Conservation (phyloP, 2,329 filamentous ascomycete species). For the Fusarium setosum region DNA sequence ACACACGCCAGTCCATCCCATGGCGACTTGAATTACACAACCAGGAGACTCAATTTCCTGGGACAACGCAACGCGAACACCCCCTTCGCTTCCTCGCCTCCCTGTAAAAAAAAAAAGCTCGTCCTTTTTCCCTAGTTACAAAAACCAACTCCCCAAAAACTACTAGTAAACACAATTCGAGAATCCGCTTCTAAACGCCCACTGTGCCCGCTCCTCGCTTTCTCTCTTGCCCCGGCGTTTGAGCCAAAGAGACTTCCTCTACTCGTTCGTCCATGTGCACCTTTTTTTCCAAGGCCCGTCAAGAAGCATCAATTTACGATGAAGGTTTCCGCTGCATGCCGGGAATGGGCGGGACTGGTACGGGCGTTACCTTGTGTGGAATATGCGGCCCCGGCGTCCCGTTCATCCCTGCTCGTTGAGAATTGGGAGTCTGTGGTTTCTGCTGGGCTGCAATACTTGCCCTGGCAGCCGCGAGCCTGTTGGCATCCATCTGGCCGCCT, state of each 20-base stretch:
- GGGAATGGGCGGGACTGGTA: slow-evolving; percentile 56
- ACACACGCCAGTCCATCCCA: slow-evolving; percentile 25
- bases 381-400: slow-evolving; percentile 49
- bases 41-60: slow-evolving; percentile 22
- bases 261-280: slow-evolving; percentile 7
- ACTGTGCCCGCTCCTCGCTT: slow-evolving; percentile 19
- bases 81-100: slow-evolving; percentile 9
- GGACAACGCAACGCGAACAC: slow-evolving; percentile 4
- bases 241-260: not conserved
- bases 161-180: slow-evolving; percentile 34
- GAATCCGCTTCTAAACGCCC: slow-evolving; percentile 44
- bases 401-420: slow-evolving; percentile 46
- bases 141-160: slow-evolving; percentile 34
- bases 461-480: slow-evolving; percentile 48
- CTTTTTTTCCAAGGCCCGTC: slow-evolving; percentile 16
- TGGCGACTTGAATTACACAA: slow-evolving; percentile 35
- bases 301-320: slow-evolving; percentile 18
- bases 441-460: slow-evolving; percentile 50
- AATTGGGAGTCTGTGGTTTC: slow-evolving; percentile 51
- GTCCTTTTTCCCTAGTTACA: slow-evolving; percentile 28
- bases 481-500: slow-evolving; percentile 45
- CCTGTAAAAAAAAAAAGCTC: slow-evolving; percentile 19
- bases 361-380: slow-evolving; percentile 57
- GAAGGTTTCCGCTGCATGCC: slow-evolving; percentile 48
- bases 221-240: not conserved